phyloP scores from a whole-genome alignment of 2,329 filamentous ascomycete genomes.

The Penicillium brasilianum region DNA sequence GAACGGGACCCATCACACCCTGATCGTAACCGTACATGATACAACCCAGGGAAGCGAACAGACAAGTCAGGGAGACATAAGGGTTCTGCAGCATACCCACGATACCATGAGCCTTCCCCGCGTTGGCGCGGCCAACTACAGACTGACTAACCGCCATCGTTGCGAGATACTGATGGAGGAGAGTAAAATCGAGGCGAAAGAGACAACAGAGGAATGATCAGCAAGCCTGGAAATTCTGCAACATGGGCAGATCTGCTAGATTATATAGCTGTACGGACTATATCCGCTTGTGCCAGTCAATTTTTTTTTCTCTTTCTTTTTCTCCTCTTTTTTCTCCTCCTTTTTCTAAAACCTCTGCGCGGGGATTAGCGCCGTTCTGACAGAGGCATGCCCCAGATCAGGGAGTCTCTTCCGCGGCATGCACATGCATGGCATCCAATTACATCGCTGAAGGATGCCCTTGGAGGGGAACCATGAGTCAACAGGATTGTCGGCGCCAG shows the following conservation, averaged over 20 bases:
- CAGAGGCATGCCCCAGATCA: slow-evolving; percentile 16
- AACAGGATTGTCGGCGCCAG: slow-evolving; percentile 17
- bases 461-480: slow-evolving; percentile 5
- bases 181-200: neutral
- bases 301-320: neutral
- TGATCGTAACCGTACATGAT: slow-evolving; percentile 46
- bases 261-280: slow-evolving; percentile 16
- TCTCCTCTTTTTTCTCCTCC: neutral
- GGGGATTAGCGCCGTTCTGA: slow-evolving; percentile 12
- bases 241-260: neutral
- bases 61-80: slow-evolving; percentile 47
- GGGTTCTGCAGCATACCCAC: slow-evolving; percentile 49
- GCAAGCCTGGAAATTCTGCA: neutral
- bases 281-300: neutral
- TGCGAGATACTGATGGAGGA: slow-evolving; percentile 3
- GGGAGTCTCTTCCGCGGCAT: slow-evolving; percentile 5
- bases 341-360: neutral
- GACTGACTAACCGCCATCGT: slow-evolving; percentile 43
- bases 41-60: slow-evolving; percentile 43
- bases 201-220: neutral
- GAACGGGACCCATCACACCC: slow-evolving; percentile 42
- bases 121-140: slow-evolving; percentile 46
- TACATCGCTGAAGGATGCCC: slow-evolving; percentile 7
- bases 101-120: slow-evolving; percentile 46
- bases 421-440: slow-evolving; percentile 8